phyloP scores from a whole-genome alignment of 140 eudicot species.

The Ambrosia hybrid region DNA sequence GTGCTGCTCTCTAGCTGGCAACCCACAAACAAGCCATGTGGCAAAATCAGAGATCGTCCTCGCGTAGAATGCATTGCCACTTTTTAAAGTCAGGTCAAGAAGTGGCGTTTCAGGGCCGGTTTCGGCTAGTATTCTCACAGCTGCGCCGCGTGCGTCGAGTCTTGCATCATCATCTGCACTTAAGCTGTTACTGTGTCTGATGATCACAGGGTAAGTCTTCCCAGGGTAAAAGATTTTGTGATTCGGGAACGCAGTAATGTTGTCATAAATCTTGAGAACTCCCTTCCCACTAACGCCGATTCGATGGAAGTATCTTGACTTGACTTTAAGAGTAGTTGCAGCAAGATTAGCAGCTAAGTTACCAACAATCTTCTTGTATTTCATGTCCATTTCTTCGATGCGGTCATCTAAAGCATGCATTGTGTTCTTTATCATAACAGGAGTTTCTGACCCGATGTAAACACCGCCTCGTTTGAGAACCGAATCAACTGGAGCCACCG shows the following conservation, averaged over 20 bases:
- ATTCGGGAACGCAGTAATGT: constrained; percentile 57
- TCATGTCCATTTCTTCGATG: constrained; percentile 74
- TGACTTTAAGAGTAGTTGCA: constrained; percentile 75
- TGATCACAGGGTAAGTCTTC: constrained; percentile 59
- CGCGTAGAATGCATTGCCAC: constrained; percentile 82
- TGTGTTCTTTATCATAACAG: constrained; percentile 75
- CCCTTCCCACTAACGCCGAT: constrained; percentile 81
- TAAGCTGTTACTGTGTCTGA: constrained; percentile 80
- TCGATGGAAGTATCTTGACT: constrained; percentile 80
- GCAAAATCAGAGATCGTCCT: constrained; percentile 83
- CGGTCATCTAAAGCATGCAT: constrained; percentile 71
- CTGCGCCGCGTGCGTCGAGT: constrained; percentile 83
- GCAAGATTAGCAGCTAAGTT: constrained; percentile 85
- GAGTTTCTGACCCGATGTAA: constrained; percentile 69
- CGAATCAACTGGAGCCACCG: constrained; percentile 65
- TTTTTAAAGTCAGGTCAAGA: constrained; percentile 71
- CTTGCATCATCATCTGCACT: constrained; percentile 96
- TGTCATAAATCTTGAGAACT: constrained; percentile 49
- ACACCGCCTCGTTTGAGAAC: constrained; percentile 75
- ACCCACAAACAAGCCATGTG: constrained; percentile 85
- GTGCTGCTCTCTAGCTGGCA: constrained; percentile 66
- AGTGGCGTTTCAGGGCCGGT: constrained; percentile 40
- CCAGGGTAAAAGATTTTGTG: constrained; percentile 71
- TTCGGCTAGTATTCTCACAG: constrained; percentile 60
- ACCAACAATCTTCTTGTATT: constrained; percentile 76